These are phyloP conservation scores for Lentinula sp. DNA, from an alignment of 768 basidiomycete genomes.

Conservation along the genomic window DNA sequence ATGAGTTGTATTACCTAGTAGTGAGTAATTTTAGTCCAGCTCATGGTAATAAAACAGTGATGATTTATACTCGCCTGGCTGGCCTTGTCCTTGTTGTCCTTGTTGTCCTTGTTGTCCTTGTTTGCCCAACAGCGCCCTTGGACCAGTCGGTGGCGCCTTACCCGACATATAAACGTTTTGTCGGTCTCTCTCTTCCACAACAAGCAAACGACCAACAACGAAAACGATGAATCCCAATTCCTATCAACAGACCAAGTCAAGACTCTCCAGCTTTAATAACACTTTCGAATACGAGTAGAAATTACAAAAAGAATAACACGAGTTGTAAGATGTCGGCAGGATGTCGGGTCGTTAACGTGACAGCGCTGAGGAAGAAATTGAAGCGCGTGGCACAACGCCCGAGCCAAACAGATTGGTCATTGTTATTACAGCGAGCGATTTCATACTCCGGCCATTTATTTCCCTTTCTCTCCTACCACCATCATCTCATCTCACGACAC, in stretches of 20 bases:
- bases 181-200: background rate
- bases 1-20: background rate
- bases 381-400: background rate
- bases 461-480: slow-evolving; percentile 1
- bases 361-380: background rate
- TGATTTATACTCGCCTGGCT: background rate
- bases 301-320: background rate
- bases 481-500: background rate
- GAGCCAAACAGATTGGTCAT: background rate
- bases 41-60: background rate
- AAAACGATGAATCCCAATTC: background rate
- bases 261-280: background rate
- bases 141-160: slow-evolving; percentile 7
- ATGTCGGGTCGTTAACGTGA: background rate
- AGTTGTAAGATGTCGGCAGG: background rate
- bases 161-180: background rate
- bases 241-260: background rate
- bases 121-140: slow-evolving; percentile 2
- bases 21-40: background rate
- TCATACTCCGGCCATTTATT: background rate
- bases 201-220: background rate
- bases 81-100: background rate
- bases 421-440: background rate
- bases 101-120: background rate
- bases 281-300: background rate